phyloP scores from a whole-genome alignment of 2,329 filamentous ascomycete genomes.

The Cladobotryum protrusum region DNA sequence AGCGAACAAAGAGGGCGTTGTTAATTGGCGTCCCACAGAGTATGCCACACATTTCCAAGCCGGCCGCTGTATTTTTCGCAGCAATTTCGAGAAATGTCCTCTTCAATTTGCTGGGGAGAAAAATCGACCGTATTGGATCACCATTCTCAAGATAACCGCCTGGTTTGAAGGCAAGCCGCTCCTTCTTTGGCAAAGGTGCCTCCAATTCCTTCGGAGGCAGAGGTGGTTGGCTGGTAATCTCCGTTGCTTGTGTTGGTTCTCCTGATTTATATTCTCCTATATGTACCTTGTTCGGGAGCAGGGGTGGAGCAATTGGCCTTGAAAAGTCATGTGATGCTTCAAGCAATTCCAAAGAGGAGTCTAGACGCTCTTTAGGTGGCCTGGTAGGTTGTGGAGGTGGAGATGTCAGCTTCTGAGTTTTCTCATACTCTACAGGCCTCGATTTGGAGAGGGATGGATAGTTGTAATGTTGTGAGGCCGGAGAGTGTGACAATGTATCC shows the following conservation, averaged over 20 bases:
- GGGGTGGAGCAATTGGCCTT: conserved; percentile 23
- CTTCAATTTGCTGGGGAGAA: conserved; percentile 73
- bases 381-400: conserved; percentile 25
- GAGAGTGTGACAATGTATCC: conserved; percentile 18
- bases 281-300: conserved; percentile 17
- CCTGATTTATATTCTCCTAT: conserved; percentile 15
- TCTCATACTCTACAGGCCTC: conserved; percentile 38
- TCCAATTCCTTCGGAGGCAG: conserved; percentile 25
- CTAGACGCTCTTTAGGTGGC: conserved; percentile 25
- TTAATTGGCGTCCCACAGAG: conserved; percentile 85
- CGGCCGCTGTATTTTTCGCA: conserved; percentile 66
- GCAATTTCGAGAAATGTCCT: conserved; percentile 69
- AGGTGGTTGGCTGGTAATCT: conserved; percentile 13
- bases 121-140: conserved; percentile 76
- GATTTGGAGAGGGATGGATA: conserved; percentile 54
- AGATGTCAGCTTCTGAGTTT: conserved; percentile 13
- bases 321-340: neutral
- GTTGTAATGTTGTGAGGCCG: conserved; percentile 34
- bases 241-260: neutral
- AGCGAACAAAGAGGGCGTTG: conserved; percentile 87
- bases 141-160: conserved; percentile 88
- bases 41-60: conserved; percentile 92
- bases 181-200: conserved; percentile 36
- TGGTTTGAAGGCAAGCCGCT: conserved; percentile 62
- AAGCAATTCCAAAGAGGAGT: conserved; percentile 6